Evolutionary conservation across 345 rosid genomes (phyloP).

Genomic region (Populus pruinosa): DNA sequence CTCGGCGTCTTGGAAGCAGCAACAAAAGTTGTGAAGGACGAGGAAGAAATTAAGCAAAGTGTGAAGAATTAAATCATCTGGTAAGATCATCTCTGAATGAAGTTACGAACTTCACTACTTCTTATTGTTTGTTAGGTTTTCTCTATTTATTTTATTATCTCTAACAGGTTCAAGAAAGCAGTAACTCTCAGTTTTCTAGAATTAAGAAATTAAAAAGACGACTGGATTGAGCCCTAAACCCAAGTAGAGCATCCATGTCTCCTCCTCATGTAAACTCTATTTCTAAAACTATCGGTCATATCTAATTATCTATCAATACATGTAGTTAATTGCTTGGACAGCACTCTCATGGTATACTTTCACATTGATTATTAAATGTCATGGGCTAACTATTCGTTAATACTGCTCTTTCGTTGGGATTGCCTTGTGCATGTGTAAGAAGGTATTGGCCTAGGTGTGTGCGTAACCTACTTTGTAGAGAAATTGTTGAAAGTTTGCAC

Average conservation of each 20-base stretch:
- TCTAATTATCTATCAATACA: constrained; percentile 7
- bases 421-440: neutral
- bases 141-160: constrained; percentile 4
- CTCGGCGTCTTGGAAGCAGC: constrained; percentile 71
- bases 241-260: constrained; percentile 46
- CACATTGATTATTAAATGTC: neutral
- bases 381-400: neutral
- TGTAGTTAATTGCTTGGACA: constrained; percentile 4
- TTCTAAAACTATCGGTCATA: neutral
- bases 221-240: constrained; percentile 64
- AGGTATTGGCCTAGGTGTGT: neutral
- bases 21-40: constrained; percentile 55
- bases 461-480: constrained; percentile 1
- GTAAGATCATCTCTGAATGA: constrained; percentile 35
- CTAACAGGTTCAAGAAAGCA: constrained; percentile 75
- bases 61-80: constrained; percentile 76
- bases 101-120: neutral
- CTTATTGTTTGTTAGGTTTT: neutral
- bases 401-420: neutral
- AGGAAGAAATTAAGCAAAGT: constrained; percentile 76
- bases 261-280: constrained; percentile 43
- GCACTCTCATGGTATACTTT: neutral
- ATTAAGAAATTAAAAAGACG: constrained; percentile 79
- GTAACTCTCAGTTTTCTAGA: constrained; percentile 61
- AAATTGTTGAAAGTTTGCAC: constrained; percentile 24